Percentiles rank a stretch among this genome's conserved stretches.
Evolutionary conservation across 129 eudicot genomes (phyloP).

Genomic region (Saposhnikovia divaricata): DNA sequence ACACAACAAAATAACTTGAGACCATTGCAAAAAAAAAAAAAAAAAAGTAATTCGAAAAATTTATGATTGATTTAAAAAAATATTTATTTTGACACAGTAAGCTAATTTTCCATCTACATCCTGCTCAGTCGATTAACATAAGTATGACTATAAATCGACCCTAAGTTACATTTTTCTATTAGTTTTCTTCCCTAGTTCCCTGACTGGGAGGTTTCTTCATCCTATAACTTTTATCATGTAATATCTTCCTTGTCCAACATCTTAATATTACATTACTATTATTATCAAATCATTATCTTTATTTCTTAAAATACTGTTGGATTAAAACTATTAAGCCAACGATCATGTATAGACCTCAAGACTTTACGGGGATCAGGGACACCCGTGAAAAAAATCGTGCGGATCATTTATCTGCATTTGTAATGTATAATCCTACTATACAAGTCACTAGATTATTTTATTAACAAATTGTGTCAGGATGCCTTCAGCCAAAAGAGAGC

Average conservation of each 20-base stretch:
- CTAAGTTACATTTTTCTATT: background rate
- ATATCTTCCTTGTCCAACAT: background rate
- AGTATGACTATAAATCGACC: background rate
- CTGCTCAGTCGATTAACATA: background rate
- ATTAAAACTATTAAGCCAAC: background rate
- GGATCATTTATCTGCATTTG: background rate
- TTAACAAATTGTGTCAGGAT: background rate
- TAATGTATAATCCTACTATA: too few species aligned
- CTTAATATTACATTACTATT: too few species aligned
- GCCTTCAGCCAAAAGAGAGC: background rate
- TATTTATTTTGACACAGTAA: background rate
- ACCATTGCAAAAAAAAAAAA: background rate
- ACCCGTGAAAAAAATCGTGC: too few species aligned
- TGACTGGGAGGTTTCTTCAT: background rate
- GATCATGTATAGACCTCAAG: background rate
- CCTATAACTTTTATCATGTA: background rate
- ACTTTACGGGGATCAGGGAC: background rate
- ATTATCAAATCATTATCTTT: too few species aligned
- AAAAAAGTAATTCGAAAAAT: background rate
- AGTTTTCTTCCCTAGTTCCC: background rate
- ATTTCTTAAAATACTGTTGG: too few species aligned
- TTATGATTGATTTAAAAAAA: background rate
- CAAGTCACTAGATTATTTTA: background rate
- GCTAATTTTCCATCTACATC: background rate
- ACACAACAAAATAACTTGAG: background rate